Base-by-base conservation (phyloP, 495 filamentous ascomycete species). In the Penicillium argentinense region DNA sequence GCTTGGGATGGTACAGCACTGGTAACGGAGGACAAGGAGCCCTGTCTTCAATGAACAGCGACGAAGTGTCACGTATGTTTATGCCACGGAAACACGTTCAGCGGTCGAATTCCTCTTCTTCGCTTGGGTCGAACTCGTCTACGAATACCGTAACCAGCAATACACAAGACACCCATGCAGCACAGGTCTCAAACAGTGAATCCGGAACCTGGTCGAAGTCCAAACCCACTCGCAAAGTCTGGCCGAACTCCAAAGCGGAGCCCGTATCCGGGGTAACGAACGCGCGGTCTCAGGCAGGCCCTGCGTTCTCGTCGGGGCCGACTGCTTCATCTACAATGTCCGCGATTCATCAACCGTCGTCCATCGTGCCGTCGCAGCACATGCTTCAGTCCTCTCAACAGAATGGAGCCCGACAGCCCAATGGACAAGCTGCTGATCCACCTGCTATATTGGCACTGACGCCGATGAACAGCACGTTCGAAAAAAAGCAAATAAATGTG, bases 381-480 rank as follows among this genome's bases (percentile, higher is more conserved):
- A 76, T 81, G 58, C 67, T 80, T 26, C 77, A 81, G 48, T 58
- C 75, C 16, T 74, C 68, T 4, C 83, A 85, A 60, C 68, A 77
- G 52, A 89, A 88, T 76, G 84, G 84, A 37, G 66, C 73, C 14
- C 73, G 85, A 46, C 74, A 81, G 14, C 71, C 74, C 40, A 64
- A 68, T 36, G 74, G 79, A n/a, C 77, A 77, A 43, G 55, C 70
- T 28, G 57, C 74, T 4, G 85, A 85, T 3, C 74, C 77, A 13
- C 81, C 84, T 26, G 89, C 87, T 2, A 83, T 95, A 13, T 77
- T 97, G 22, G 85, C 85, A 39, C 75, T 98, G 7, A 69, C 88
- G 7, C 93, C 93, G 3, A 75, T 97, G 51, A 98, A 97, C 47
- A 87, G 87, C 28, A 97, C 92, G 3, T 98, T 98, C 60, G 93